Conservation (phyloP, 257 asterid genomes). For the Rhazya stricta region DNA sequence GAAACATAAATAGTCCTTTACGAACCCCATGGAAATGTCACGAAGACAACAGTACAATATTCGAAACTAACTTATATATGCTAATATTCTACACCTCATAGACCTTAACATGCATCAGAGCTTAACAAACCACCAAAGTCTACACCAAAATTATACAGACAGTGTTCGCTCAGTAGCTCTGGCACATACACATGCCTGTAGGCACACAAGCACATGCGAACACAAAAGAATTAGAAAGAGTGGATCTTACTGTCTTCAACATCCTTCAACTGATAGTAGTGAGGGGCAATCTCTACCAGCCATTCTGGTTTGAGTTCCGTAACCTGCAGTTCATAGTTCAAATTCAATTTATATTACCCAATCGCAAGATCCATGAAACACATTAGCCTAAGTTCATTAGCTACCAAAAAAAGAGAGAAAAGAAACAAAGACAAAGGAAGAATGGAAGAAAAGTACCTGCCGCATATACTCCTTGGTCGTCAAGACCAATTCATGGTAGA, state of each 20-base stretch:
- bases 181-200: not conserved
- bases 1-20: not conserved
- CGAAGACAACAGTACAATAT: not conserved
- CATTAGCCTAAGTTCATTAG: not conserved
- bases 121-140: not conserved
- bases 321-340: constrained; percentile 35
- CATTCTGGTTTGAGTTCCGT: constrained; percentile 91
- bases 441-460: constrained; percentile 31
- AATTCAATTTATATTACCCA: not conserved
- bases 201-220: not conserved
- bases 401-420: not conserved
- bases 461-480: constrained; percentile 95
- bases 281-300: constrained; percentile 92
- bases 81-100: not conserved
- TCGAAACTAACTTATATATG: not conserved
- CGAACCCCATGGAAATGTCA: not conserved
- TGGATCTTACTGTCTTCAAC: constrained; percentile 63
- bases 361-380: not conserved
- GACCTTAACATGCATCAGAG: not conserved
- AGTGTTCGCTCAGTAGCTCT: not conserved
- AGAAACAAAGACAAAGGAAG: not conserved
- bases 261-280: constrained; percentile 76
- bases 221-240: not conserved
- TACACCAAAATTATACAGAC: not conserved
- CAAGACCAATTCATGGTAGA: constrained; percentile 85